These are phyloP conservation scores for Colletotrichum zoysiae DNA, from an alignment of 2,329 filamentous ascomycete species.

Conservation along the genomic window DNA sequence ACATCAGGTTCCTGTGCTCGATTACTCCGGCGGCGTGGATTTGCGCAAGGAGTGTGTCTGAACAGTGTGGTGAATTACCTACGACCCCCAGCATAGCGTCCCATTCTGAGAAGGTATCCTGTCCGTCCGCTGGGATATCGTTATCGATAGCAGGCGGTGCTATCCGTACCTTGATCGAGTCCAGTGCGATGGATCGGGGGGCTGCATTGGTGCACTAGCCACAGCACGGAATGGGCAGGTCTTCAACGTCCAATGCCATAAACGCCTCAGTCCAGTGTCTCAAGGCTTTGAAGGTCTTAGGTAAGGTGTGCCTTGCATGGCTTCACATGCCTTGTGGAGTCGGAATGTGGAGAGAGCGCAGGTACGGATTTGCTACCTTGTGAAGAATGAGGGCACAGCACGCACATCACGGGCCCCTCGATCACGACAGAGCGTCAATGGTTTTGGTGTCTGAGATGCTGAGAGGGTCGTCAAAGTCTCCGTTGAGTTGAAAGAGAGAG, in stretches of 20 bases:
- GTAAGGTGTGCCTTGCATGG: slow-evolving; percentile 31
- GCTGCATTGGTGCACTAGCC: slow-evolving; percentile 31
- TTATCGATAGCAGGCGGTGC: slow-evolving; percentile 31
- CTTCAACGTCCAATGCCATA: slow-evolving; percentile 31
- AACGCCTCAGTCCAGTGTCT: slow-evolving; percentile 30
- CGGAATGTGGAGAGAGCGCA: slow-evolving; percentile 14
- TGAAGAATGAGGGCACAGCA: neutral
- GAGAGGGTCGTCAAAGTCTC: slow-evolving; percentile 2
- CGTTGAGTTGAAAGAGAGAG: neutral
- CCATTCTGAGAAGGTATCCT: slow-evolving; percentile 30
- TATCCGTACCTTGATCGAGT: slow-evolving; percentile 22
- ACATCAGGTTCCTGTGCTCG: slow-evolving; percentile 1
- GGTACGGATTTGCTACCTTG: slow-evolving; percentile 5
- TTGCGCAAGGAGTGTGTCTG: slow-evolving; percentile 19
- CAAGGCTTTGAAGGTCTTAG: slow-evolving; percentile 14
- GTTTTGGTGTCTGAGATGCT: slow-evolving; percentile 8
- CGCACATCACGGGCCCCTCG: slow-evolving; percentile 18
- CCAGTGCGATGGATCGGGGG: slow-evolving; percentile 29
- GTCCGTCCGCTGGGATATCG: slow-evolving; percentile 23
- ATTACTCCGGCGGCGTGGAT: slow-evolving; percentile 1
- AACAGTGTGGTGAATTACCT: slow-evolving; percentile 5
- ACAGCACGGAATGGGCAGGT: slow-evolving; percentile 28
- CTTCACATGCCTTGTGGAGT: slow-evolving; percentile 11
- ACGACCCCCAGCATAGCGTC: slow-evolving; percentile 23
- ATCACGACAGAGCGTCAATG: slow-evolving; percentile 4